These are phyloP conservation scores for Apiospora malaysiana DNA, from an alignment of 2,329 filamentous ascomycete species.

Conservation along the genomic window DNA sequence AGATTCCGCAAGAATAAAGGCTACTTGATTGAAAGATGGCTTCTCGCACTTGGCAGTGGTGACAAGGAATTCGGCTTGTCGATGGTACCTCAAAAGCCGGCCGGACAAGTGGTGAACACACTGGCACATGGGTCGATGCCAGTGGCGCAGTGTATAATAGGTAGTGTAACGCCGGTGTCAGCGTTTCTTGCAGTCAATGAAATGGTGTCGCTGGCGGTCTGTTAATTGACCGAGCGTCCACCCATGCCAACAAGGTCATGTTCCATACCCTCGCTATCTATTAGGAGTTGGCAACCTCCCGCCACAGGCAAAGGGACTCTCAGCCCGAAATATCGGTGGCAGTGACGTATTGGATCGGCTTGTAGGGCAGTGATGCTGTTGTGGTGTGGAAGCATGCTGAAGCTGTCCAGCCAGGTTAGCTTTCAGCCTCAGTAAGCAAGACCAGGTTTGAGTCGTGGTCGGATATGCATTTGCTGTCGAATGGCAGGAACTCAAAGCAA, in stretches of 20 bases:
- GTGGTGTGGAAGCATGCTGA: neutral
- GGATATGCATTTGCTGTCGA: too few relatives aligned
- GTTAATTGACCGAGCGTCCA: neutral
- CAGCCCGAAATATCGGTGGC: neutral
- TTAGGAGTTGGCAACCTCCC: neutral
- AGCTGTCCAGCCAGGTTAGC: neutral
- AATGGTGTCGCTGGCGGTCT: neutral
- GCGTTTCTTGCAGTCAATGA: too few relatives aligned
- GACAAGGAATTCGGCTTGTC: neutral
- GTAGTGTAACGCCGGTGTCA: too few relatives aligned
- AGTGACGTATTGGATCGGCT: neutral
- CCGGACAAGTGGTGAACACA: too few relatives aligned
- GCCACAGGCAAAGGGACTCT: neutral
- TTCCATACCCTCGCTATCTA: neutral
- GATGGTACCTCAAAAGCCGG: too few relatives aligned
- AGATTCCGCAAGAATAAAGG: neutral
- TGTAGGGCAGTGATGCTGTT: neutral
- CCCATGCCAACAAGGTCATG: neutral
- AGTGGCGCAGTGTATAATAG: too few relatives aligned
- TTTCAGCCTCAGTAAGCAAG: slow-evolving; percentile 5
- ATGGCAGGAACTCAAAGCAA: neutral
- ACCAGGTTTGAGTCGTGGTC: neutral
- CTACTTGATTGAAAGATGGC: neutral
- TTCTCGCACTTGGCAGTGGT: neutral
- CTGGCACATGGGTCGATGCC: too few relatives aligned